phyloP scores from a whole-genome alignment of 371 early-diverging fungal species.

The Synchytrium microbalum region DNA sequence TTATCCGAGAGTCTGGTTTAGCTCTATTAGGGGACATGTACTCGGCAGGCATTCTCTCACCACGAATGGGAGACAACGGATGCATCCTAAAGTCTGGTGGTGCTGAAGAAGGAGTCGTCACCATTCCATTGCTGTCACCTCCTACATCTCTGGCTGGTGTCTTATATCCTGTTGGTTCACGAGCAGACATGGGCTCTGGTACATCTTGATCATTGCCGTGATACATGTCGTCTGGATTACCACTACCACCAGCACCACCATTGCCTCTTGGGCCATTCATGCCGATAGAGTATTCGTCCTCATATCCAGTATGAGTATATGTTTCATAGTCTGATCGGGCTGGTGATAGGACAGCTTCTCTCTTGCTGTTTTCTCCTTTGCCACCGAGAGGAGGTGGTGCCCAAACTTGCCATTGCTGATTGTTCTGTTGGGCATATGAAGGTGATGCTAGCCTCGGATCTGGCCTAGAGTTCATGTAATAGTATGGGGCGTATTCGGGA shows the following conservation, averaged over 20 bases:
- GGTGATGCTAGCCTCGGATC: conserved; percentile 44
- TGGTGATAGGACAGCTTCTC: background rate
- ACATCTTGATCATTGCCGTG: background rate
- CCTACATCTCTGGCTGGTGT: background rate
- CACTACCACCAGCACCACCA: background rate
- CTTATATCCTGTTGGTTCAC: too few relatives aligned
- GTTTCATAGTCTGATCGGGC: background rate
- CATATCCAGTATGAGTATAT: background rate
- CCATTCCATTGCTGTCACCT: background rate
- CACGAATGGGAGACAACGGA: background rate
- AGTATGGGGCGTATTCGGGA: conserved; percentile 44
- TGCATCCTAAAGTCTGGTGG: background rate
- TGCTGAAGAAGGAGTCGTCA: background rate
- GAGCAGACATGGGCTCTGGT: too few relatives aligned
- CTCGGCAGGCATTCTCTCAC: background rate
- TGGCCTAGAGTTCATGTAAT: conserved; percentile 35
- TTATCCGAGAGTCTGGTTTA: background rate
- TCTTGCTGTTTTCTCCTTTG: background rate
- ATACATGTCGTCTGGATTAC: background rate
- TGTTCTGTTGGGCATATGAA: conserved; percentile 25
- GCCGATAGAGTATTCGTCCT: background rate
- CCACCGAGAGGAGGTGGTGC: conserved; percentile 18
- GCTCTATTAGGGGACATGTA: background rate
- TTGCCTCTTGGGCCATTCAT: background rate
- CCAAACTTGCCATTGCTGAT: conserved; percentile 42